Evolutionary conservation across 2,329 filamentous ascomycete genomes (phyloP).

Genomic region (Monosporascus ibericus): DNA sequence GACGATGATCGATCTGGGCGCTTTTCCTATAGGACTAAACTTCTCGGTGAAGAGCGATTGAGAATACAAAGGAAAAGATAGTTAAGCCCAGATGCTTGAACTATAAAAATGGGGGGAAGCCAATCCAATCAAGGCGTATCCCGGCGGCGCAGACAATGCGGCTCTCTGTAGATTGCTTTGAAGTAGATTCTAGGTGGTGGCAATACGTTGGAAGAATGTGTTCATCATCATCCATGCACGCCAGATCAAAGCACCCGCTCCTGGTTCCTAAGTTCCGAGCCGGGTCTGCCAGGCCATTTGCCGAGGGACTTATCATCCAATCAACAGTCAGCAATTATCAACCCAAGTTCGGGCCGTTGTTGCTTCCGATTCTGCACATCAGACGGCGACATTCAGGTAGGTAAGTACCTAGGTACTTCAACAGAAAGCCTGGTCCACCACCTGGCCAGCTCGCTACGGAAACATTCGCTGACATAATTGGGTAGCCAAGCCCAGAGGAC

Average conservation of each 20-base stretch:
- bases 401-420: background rate
- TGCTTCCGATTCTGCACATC: background rate
- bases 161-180: background rate
- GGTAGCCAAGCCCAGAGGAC: no score
- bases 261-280: conserved; percentile 12
- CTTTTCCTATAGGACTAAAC: conserved; percentile 1
- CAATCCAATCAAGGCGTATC: conserved; percentile 7
- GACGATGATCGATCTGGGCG: background rate
- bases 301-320: background rate
- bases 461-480: no score
- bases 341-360: background rate
- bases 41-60: background rate
- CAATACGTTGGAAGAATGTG: conserved; percentile 14
- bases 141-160: background rate
- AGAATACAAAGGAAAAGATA: background rate
- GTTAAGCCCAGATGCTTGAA: background rate
- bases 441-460: no score
- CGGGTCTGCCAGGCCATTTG: conserved; percentile 1
- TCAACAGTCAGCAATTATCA: background rate
- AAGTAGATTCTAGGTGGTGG: conserved; percentile 10
- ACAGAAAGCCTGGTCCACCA: background rate
- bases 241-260: conserved; percentile 22
- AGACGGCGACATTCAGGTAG: background rate
- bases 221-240: conserved; percentile 21
- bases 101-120: conserved; percentile 1